Base-by-base conservation (phyloP, 2,329 filamentous ascomycete species). In the Paracamarosporium sp. region DNA sequence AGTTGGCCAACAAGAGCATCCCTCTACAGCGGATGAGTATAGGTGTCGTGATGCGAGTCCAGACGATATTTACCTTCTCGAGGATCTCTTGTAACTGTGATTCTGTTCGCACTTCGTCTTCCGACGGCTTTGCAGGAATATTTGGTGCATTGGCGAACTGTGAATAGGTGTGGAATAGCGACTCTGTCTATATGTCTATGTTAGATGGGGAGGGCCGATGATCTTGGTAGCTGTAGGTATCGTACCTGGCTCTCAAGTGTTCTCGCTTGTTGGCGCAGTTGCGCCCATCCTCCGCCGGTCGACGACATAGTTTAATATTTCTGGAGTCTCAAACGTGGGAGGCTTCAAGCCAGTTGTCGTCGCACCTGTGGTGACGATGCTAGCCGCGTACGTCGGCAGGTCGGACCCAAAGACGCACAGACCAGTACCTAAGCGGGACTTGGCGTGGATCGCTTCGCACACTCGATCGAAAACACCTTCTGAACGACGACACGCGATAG, bases 211-310 rank as follows among this genome's bases (percentile, higher is more conserved):
- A 58, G 33, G 46, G 53, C 40, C 58, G 44, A 56, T n/a, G 40
- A 66, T 63, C 43, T 64, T 63, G 59, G 55, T 27, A 51, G 45
- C 43, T 31, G 35, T 53, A 53, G 25, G 56, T 17, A 53, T 58
- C 76, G 64, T 82, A 96, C 94, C 85, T 98, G 94, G 60, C 90
- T 92, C 78, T 99, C 95, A 61, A 97, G 83, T 43, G 88, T 87
- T 70, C 95, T 86, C 60, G 93, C 92, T 80, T 98, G 94, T 76
- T 97, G 93, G 70, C 95, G 91, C 67, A 98, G 85, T 81, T 97
- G 93, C 72, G 92, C 89, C 95, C 95, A 99, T 80, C 93, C 76
- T 36, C 73, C 76, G 28, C 74, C 76, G 22, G 75, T 78, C 8
- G 76, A 76, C 51, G 76, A 73, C 76, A 78, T 78, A 40, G 3